phyloP scores from a whole-genome alignment of 306 rosid genomes.

The Heteromeles arbutifolia region DNA sequence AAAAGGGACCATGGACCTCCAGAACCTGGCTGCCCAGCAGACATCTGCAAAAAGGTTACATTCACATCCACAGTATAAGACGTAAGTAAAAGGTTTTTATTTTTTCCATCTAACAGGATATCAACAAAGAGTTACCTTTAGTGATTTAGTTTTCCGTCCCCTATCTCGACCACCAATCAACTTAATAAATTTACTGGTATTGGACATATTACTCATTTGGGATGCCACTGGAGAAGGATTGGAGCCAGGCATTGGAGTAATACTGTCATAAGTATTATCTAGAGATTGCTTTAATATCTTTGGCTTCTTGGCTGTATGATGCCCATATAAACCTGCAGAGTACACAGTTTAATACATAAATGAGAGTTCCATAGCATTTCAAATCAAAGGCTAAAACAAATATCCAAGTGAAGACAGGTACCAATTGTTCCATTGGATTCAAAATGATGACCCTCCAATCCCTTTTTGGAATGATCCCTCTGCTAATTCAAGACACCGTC shows the following conservation, averaged over 20 bases:
- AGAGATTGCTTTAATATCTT: conserved; percentile 65
- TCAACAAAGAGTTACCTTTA: conserved; percentile 55
- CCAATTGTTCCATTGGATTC: conserved; percentile 84
- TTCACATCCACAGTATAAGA: conserved; percentile 9
- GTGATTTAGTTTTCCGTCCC: conserved; percentile 63
- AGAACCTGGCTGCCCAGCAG: conserved; percentile 69
- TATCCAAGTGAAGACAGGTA: conserved; percentile 22
- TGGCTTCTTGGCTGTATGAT: conserved; percentile 66
- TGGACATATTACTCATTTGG: conserved; percentile 88
- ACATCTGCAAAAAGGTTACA: conserved; percentile 36
- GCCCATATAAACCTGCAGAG: conserved; percentile 70
- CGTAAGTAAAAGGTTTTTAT: neutral
- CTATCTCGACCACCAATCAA: conserved; percentile 88
- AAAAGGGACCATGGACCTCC: conserved; percentile 89
- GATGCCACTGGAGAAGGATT: conserved; percentile 94
- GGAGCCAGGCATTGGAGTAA: conserved; percentile 59
- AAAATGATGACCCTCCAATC: conserved; percentile 66
- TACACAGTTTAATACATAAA: conserved; percentile 12
- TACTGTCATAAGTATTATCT: conserved; percentile 67
- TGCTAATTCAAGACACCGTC: conserved; percentile 33
- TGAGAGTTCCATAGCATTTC: neutral
- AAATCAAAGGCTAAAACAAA: conserved; percentile 15
- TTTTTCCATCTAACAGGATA: neutral
- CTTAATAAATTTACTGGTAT: conserved; percentile 72
- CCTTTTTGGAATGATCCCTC: conserved; percentile 81